Evolutionary conservation across 2,329 filamentous ascomycete species (phyloP).

Genomic region (Magnaporthales sp.): DNA sequence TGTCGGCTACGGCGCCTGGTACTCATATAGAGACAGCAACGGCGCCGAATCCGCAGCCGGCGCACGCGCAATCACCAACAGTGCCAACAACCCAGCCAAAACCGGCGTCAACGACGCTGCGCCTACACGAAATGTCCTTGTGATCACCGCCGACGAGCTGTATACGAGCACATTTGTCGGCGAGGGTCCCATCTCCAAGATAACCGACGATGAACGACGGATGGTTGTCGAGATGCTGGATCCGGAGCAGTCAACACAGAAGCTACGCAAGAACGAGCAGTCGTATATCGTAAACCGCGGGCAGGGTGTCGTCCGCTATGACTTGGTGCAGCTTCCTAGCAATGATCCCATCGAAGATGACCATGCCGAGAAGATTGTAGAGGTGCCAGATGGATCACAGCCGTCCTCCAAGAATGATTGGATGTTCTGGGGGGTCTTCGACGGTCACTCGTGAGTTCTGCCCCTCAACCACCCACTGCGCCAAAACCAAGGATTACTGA

Average conservation of each 20-base stretch:
- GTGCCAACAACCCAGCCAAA: background rate
- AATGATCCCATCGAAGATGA: slow-evolving; percentile 99
- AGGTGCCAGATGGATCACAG: slow-evolving; percentile 58
- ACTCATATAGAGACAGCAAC: slow-evolving; percentile 49
- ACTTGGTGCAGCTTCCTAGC: slow-evolving; percentile 87
- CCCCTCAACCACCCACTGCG: slow-evolving; percentile 9
- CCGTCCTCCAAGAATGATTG: slow-evolving; percentile 61
- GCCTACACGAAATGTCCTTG: slow-evolving; percentile 60
- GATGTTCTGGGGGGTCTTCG: slow-evolving; percentile 99
- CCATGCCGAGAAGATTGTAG: slow-evolving; percentile 95
- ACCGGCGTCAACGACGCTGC: slow-evolving; percentile 21
- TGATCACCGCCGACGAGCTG: slow-evolving; percentile 84
- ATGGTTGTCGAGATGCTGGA: slow-evolving; percentile 94
- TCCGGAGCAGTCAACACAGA: slow-evolving; percentile 85
- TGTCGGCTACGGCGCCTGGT: slow-evolving; percentile 70
- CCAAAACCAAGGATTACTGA: background rate
- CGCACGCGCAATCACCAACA: slow-evolving; percentile 4
- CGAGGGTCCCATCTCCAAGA: slow-evolving; percentile 80
- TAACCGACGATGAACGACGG: slow-evolving; percentile 73
- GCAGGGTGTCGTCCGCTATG: slow-evolving; percentile 86
- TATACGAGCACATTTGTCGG: slow-evolving; percentile 81
- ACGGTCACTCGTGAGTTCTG: slow-evolving; percentile 75
- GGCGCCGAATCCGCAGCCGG: slow-evolving; percentile 2
- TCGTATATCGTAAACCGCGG: slow-evolving; percentile 87
- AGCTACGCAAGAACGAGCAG: slow-evolving; percentile 80